Base-by-base conservation (phyloP, 768 basidiomycete genomes). In the Tulasnella sp. region DNA sequence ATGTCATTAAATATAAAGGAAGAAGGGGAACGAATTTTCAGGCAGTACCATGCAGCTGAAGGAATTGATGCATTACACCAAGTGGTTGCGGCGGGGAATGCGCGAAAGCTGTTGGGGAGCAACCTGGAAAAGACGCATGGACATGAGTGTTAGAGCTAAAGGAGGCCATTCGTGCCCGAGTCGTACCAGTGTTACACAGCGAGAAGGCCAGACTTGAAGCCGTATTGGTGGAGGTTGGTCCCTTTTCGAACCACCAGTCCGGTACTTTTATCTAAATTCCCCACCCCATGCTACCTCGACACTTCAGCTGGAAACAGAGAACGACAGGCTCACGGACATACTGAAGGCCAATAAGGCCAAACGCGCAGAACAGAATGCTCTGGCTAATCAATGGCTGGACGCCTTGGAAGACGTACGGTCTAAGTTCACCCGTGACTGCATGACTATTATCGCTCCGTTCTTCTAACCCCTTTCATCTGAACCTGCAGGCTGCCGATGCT, bases 91-190 rank as follows among this genome's bases (percentile, higher is more conserved):
- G 76, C 68, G 21, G 76, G 48, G 58, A 77, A 71, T 40, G 56
- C 76, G 21, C 48, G 91, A 76, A 87, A 46, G 86, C 87, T 71
- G 87, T 88, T 9, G 88, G 84, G 4, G 85, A 85, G 36, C 83
- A 80, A n/a, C 81, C 84, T 18, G 86, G 87, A 0, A 88, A 87
- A 18, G 92, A 94, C 83, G 82, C 88, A 0, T 95, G 93, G 93
- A 89, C 85, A 80, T 89, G 90, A 74, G 87, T 90, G 78, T 84
- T 94, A 40, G 88, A 90, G 71, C 92, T 94, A 2, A 89, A 87
- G 19, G 87, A 87, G 39, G 92, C 92, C 9, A 89, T 91, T 39
- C 87, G 89, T 72, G 92, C 93, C 1, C 87, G 90, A 75, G 91
- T 90, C 0, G 85, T 93, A 7, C 92, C 93, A 0, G 83, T 91